Evolutionary conservation across 2,329 filamentous ascomycete species (phyloP), one percentile per base, ranked within the genome.

Genomic region (Monilinia aucupariae): DNA sequence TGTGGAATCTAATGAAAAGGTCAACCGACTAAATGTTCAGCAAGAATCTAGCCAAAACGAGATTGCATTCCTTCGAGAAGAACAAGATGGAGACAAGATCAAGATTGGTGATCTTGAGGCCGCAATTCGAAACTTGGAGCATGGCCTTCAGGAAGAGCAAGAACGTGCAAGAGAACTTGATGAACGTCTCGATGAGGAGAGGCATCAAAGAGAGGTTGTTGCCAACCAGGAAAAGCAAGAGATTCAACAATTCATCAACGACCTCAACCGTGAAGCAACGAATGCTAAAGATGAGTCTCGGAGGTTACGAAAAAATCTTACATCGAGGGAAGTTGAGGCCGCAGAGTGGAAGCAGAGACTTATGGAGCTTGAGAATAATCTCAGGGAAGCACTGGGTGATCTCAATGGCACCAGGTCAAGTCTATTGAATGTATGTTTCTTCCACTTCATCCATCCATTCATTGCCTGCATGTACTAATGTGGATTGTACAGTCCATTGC

Each of bases 61-160:
- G 75, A 96, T 97, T 76, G 87, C 90, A 1, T 99, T 99, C 81
- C 76, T 99, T 58, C 87, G 94, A 1, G 94, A 99, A 74, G 94
- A 99, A 78, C 94, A 99, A 75, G 94, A 99, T 76, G 85, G 85
- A 22, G 94, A 99, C 79, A 99, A 99, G 81, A 96, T 99, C 74
- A 92, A 92, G 76, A 97, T 99, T 71, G 91, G 93, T 45, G 92
- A 97, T 72, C 81, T 97, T 9, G 92, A 97, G 73, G 90, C 91
- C 10, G 86, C 88, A 17, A 78, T 97, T 45, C 89, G 90, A 70
- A 88, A 85, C 63, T 83, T 86, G n/a, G 89, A 96, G 74, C 85
- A 91, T 71, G 85, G 80, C 55, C 78, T 96, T n/a, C 85, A 89
- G 63, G 92, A 94, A 59, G 92, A 96, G 75, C 89, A 88, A 75